A percentile compares a stretch with the other conserved stretches of the same genome.
Evolutionary conservation across 1,284 basidiomycete genomes (phyloP).

Genomic region (Cryptococcus sp.): DNA sequence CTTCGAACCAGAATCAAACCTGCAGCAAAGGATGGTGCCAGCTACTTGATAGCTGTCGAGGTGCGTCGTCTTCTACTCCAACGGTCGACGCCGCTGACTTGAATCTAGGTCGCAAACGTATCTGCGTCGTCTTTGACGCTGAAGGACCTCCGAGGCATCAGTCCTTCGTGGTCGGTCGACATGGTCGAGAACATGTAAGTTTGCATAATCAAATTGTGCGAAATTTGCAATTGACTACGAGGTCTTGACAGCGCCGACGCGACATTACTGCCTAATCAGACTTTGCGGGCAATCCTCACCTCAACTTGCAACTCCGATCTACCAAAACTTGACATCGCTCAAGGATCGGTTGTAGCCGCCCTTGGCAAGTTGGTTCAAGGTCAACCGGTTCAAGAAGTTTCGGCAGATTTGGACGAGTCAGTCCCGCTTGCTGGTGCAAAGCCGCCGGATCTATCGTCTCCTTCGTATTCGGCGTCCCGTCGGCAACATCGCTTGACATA

Average conservation of each 20-base stretch:
- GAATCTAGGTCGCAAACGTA: too few species aligned
- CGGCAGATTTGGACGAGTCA: slow-evolving; percentile 5
- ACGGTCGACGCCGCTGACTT: too few species aligned
- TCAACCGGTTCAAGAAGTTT: slow-evolving; percentile 15
- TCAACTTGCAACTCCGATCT: not conserved
- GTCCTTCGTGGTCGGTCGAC: too few species aligned
- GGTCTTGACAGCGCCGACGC: not conserved
- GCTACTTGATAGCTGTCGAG: slow-evolving; percentile 9
- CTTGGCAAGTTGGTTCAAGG: slow-evolving; percentile 34
- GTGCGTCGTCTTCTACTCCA: not conserved
- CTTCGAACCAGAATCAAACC: slow-evolving; percentile 9
- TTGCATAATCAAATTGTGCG: too few species aligned
- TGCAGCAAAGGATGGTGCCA: not conserved
- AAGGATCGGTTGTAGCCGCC: slow-evolving; percentile 25
- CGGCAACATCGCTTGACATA: slow-evolving; percentile 44
- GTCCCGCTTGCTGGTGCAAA: not conserved
- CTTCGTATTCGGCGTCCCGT: slow-evolving; percentile 26
- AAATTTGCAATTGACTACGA: too few species aligned
- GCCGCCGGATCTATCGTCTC: not conserved
- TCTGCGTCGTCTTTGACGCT: too few species aligned
- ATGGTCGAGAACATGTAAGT: too few species aligned
- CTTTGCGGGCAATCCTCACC: slow-evolving; percentile 19
- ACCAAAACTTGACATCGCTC: slow-evolving; percentile 19
- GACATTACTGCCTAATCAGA: slow-evolving; percentile 36
- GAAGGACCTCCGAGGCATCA: too few species aligned